Percentiles rank a stretch among this genome's conserved stretches.
These are phyloP conservation scores for Annona cherimola DNA, from an alignment of 164 flowering plant genomes.

Conservation along the genomic window DNA sequence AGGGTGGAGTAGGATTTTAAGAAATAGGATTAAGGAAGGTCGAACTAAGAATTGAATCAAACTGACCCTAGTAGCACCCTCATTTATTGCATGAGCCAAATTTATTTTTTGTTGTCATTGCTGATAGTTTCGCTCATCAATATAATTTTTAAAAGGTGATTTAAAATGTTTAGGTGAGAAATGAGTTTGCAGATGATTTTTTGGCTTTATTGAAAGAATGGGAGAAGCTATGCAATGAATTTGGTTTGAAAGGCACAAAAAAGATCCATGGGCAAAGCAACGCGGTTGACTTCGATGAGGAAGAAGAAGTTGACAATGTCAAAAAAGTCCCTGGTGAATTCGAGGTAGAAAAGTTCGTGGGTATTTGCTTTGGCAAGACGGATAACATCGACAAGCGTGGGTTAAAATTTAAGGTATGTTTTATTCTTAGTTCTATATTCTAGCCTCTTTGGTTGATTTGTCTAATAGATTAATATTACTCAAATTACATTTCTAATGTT, in stretches of 20 bases:
- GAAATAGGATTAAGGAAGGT: too few species aligned
- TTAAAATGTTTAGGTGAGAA: slow-evolving; percentile 49
- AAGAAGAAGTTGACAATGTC: slow-evolving; percentile 15
- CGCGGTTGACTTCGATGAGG: slow-evolving; percentile 12
- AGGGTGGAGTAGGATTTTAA: too few species aligned
- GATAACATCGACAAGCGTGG: slow-evolving; percentile 25
- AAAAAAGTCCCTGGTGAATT: slow-evolving; percentile 28
- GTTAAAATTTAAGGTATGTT: slow-evolving; percentile 56
- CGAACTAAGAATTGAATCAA: too few species aligned
- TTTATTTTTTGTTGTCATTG: not conserved
- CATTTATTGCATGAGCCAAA: too few species aligned
- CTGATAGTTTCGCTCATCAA: not conserved
- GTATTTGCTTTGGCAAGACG: slow-evolving; percentile 63
- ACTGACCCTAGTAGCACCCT: too few species aligned
- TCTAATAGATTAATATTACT: not conserved
- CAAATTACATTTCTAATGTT: not conserved
- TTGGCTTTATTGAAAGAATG: slow-evolving; percentile 54
- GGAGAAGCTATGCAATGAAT: slow-evolving; percentile 46
- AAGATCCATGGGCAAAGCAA: slow-evolving; percentile 2
- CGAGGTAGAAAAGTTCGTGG: slow-evolving; percentile 59
- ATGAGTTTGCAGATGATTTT: slow-evolving; percentile 69
- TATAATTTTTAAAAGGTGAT: not conserved
- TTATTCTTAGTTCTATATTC: not conserved
- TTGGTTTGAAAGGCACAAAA: slow-evolving; percentile 24
- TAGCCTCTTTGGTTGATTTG: not conserved